These are phyloP conservation scores for Apiotrichum gamsii DNA, from an alignment of 1,284 basidiomycete genomes.

Conservation along the genomic window DNA sequence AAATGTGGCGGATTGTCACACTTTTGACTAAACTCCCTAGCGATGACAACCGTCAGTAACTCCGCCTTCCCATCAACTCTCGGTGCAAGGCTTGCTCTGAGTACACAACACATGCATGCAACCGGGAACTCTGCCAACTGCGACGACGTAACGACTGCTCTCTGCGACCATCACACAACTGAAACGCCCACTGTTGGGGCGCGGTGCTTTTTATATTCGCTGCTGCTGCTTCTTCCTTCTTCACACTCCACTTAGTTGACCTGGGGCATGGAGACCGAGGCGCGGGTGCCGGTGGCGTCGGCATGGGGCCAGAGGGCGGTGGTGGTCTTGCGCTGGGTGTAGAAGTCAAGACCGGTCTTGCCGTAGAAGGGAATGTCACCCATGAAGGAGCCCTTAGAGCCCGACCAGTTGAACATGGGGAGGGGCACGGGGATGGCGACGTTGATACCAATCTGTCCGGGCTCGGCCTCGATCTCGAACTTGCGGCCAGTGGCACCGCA, in stretches of 20 bases:
- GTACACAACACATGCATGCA: slow-evolving; percentile 18
- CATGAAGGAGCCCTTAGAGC: slow-evolving; percentile 64
- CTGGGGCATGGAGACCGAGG: slow-evolving; percentile 38
- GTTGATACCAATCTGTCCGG: slow-evolving; percentile 91
- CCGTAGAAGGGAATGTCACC: slow-evolving; percentile 90
- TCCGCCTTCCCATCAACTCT: too few species aligned
- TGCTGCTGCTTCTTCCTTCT: not conserved
- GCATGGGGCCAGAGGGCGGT: slow-evolving; percentile 43
- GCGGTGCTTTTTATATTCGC: too few species aligned
- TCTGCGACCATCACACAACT: not conserved
- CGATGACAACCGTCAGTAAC: too few species aligned
- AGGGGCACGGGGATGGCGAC: slow-evolving; percentile 83
- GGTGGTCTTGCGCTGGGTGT: slow-evolving; percentile 35
- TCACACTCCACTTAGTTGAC: slow-evolving; percentile 39
- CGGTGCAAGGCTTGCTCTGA: too few species aligned
- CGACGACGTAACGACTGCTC: slow-evolving; percentile 5
- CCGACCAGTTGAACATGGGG: slow-evolving; percentile 61
- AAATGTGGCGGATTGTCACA: too few species aligned
- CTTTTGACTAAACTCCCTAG: too few species aligned
- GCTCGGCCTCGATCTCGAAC: slow-evolving; percentile 82
- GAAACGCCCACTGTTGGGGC: not conserved
- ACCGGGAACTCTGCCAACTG: slow-evolving; percentile 4
- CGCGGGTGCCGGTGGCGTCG: slow-evolving; percentile 38
- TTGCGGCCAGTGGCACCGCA: slow-evolving; percentile 92
- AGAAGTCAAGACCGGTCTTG: slow-evolving; percentile 50